Evolutionary conservation across 106 monocot genomes (phyloP).

Genomic region (Dendrobium nobile): DNA sequence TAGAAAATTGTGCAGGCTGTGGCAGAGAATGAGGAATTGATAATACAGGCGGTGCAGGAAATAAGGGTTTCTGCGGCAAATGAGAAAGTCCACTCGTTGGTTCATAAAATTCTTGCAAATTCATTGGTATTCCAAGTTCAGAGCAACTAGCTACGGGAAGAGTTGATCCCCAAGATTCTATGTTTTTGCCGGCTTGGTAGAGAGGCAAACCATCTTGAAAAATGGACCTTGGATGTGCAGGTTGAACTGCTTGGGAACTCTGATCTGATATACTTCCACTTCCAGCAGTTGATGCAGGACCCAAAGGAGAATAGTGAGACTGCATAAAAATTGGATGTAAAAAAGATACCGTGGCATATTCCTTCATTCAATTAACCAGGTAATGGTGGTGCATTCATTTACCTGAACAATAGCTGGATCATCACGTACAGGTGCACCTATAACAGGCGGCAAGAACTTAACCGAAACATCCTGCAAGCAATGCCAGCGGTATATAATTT

Average conservation of each 20-base stretch:
- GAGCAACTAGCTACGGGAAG: constrained; percentile 42
- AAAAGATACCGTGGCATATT: background rate
- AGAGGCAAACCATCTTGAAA: constrained; percentile 61
- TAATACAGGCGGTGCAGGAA: constrained; percentile 53
- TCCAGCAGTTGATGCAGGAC: constrained; percentile 37
- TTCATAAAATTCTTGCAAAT: constrained; percentile 77
- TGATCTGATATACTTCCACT: constrained; percentile 39
- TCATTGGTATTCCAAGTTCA: constrained; percentile 64
- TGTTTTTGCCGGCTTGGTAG: constrained; percentile 63
- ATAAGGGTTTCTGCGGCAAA: constrained; percentile 49
- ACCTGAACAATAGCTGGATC: constrained; percentile 97
- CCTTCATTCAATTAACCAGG: background rate
- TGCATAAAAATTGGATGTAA: constrained; percentile 27
- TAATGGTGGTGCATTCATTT: background rate
- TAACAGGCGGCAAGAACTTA: constrained; percentile 55
- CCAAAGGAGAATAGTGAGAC: constrained; percentile 73
- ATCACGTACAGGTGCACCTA: constrained; percentile 41
- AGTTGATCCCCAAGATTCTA: constrained; percentile 57
- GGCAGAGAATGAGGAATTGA: constrained; percentile 37
- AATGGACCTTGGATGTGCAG: constrained; percentile 44
- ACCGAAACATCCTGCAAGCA: constrained; percentile 67
- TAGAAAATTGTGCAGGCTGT: constrained; percentile 53
- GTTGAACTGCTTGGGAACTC: constrained; percentile 36
- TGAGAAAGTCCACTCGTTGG: constrained; percentile 45
- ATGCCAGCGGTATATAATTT: background rate